Evolutionary conservation across 2,329 filamentous ascomycete species (phyloP).

Genomic region (Phyllosticta citribraziliensis): DNA sequence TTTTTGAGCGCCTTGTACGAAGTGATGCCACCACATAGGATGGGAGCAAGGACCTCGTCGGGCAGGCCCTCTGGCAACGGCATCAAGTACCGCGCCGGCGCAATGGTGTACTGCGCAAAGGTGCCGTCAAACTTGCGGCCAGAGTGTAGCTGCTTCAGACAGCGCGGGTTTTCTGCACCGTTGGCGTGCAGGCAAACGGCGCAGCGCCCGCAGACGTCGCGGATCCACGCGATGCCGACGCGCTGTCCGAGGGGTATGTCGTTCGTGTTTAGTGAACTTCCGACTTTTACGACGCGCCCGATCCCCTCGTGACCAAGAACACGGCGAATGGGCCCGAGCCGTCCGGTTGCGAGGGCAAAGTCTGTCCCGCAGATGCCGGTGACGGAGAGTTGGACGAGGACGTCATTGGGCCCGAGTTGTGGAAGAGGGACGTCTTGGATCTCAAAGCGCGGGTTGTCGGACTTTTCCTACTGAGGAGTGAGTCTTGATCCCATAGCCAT

Average conservation of each 20-base stretch:
- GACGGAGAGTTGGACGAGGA: conserved; percentile 47
- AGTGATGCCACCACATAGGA: conserved; percentile 40
- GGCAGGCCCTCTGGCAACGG: conserved; percentile 21
- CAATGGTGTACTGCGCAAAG: conserved; percentile 50
- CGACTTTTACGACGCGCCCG: conserved; percentile 48
- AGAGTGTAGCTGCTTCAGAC: conserved; percentile 20
- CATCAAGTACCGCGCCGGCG: conserved; percentile 46
- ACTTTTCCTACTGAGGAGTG: conserved; percentile 19
- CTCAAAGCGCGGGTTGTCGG: conserved; percentile 39
- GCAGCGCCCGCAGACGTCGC: conserved; percentile 43
- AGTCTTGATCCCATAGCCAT: neutral
- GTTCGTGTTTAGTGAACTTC: conserved; percentile 40
- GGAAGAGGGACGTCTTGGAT: conserved; percentile 40
- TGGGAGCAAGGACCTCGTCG: conserved; percentile 31
- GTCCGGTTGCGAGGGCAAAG: conserved; percentile 47
- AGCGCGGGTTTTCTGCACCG: conserved; percentile 30
- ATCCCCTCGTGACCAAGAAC: conserved; percentile 47
- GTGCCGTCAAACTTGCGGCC: conserved; percentile 16
- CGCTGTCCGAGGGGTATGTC: conserved; percentile 39
- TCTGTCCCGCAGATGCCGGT: conserved; percentile 51
- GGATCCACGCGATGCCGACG: conserved; percentile 43
- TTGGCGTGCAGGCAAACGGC: conserved; percentile 41
- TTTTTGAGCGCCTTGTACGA: conserved; percentile 48
- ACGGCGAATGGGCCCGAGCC: conserved; percentile 34
- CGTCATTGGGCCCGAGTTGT: conserved; percentile 41